Conservation (phyloP, 257 asterid genomes). For the Cinchona pubescens region DNA sequence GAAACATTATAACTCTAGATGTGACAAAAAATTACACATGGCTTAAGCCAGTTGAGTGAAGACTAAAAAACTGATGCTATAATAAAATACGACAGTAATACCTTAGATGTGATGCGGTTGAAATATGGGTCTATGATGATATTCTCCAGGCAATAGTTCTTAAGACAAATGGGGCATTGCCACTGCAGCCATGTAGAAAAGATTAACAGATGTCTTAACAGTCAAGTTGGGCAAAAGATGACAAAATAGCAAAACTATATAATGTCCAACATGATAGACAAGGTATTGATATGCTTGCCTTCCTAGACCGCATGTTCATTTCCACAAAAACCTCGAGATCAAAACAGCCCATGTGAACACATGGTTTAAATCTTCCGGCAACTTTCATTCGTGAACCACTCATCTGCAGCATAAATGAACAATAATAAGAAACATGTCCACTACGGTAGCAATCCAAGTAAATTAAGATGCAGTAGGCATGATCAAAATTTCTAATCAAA, state of each 20-base stretch:
- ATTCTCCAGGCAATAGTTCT: slow-evolving; percentile 84
- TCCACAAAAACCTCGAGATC: slow-evolving; percentile 95
- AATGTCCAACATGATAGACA: background rate
- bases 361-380: slow-evolving; percentile 91
- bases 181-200: slow-evolving; percentile 72
- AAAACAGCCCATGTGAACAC: slow-evolving; percentile 96
- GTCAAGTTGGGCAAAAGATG: background rate
- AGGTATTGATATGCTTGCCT: slow-evolving; percentile 55
- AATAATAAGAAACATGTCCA: slow-evolving; percentile 21
- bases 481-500: background rate
- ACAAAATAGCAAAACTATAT: background rate
- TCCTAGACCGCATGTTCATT: slow-evolving; percentile 94
- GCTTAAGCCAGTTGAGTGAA: slow-evolving; percentile 4
- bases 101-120: slow-evolving; percentile 77
- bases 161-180: slow-evolving; percentile 97
- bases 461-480: background rate
- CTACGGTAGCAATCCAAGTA: background rate
- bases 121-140: slow-evolving; percentile 89
- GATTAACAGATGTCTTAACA: background rate
- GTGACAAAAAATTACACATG: slow-evolving; percentile 7
- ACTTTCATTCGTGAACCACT: slow-evolving; percentile 95
- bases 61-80: slow-evolving; percentile 5
- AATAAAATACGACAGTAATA: slow-evolving; percentile 24
- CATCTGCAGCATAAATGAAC: slow-evolving; percentile 54
- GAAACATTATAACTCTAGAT: slow-evolving; percentile 55